A percentile compares a stretch with the other conserved stretches of the same genome.
Evolutionary conservation across 148 eudicot species (phyloP).

Genomic region (Bassia scoparia): DNA sequence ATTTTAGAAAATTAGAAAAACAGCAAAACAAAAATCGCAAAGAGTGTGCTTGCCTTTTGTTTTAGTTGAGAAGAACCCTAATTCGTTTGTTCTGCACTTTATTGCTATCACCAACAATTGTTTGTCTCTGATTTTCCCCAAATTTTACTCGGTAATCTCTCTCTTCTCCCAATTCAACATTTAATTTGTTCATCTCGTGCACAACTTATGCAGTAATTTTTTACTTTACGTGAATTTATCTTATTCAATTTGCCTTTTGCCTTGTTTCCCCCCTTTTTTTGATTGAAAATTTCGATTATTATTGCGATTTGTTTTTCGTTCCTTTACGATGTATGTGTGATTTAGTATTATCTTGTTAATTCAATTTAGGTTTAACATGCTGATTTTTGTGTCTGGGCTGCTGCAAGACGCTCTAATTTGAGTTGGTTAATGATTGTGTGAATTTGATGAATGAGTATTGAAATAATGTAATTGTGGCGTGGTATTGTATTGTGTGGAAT

Average conservation of each 20-base stretch:
- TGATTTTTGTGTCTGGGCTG: too few species aligned
- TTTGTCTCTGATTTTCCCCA: neutral
- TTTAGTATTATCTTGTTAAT: too few species aligned
- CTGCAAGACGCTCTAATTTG: too few species aligned
- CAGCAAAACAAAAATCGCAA: neutral
- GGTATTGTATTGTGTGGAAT: neutral
- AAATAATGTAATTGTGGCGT: neutral
- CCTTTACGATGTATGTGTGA: too few species aligned
- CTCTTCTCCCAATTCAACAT: neutral
- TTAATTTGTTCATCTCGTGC: neutral
- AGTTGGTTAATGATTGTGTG: too few species aligned
- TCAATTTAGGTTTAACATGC: too few species aligned
- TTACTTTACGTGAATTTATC: too few species aligned
- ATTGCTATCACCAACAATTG: neutral
- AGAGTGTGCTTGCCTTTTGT: neutral
- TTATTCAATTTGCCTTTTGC: too few species aligned
- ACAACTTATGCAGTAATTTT: neutral
- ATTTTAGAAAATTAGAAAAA: too few species aligned
- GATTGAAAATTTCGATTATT: too few species aligned
- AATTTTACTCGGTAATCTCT: neutral
- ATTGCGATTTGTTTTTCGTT: too few species aligned
- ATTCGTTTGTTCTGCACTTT: neutral
- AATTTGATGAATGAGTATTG: neutral
- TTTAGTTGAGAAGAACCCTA: conserved; percentile 6
- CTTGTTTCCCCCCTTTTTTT: too few species aligned